Conservation (phyloP, 225 moss, liverwort and hornwort genomes). For the Marchantia polymorpha region DNA sequence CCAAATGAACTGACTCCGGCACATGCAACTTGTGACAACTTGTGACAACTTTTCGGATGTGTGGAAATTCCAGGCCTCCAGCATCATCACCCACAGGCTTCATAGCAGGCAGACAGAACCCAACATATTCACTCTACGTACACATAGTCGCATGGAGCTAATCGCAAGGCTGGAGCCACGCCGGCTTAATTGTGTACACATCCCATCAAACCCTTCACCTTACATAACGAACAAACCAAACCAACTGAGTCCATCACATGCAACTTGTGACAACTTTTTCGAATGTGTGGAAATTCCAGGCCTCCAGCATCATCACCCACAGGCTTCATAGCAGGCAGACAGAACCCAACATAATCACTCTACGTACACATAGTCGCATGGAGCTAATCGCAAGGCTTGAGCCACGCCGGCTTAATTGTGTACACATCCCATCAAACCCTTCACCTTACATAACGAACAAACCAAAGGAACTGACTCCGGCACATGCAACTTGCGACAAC, state of each 20-base stretch:
- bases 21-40: not conserved
- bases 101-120: not conserved
- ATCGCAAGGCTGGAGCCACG: too few species aligned
- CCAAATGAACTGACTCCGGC: too few species aligned
- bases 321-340: constrained; percentile 37
- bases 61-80: constrained; percentile 3
- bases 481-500: too few species aligned
- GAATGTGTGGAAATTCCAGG: constrained; percentile 35
- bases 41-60: not conserved
- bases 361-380: constrained; percentile 35
- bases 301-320: constrained; percentile 38
- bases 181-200: too few species aligned
- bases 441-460: too few species aligned
- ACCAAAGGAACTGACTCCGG: too few species aligned
- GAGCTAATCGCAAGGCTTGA: constrained; percentile 22
- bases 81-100: not conserved
- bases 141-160: too few species aligned
- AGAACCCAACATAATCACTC: constrained; percentile 17
- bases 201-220: too few species aligned
- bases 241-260: too few species aligned
- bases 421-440: not conserved
- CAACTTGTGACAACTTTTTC: too few species aligned
- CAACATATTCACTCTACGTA: not conserved
- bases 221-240: too few species aligned
- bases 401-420: constrained; percentile 39